phyloP scores from a whole-genome alignment of 305 asterid genomes.

The Fraxinus paxiana region DNA sequence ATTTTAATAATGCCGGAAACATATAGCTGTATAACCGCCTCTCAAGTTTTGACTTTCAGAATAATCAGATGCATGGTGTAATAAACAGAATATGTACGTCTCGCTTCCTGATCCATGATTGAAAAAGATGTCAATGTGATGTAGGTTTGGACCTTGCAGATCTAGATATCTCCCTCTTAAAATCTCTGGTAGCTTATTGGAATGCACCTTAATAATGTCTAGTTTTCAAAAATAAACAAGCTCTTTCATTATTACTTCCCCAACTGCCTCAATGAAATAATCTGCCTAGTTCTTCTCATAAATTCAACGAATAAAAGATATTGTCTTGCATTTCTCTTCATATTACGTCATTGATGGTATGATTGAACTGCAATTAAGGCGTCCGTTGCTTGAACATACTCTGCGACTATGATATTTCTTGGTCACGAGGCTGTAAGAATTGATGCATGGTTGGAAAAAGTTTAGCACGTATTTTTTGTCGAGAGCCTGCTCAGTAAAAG shows the following conservation, averaged over 20 bases:
- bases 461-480: neutral
- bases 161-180: neutral
- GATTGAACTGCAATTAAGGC: neutral
- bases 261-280: neutral
- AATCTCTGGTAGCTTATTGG: neutral
- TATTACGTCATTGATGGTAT: neutral
- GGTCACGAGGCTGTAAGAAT: neutral
- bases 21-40: neutral
- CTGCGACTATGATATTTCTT: neutral
- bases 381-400: neutral
- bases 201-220: neutral
- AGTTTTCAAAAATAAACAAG: neutral
- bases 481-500: neutral
- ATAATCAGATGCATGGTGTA: neutral
- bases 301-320: neutral
- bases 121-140: neutral
- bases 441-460: neutral
- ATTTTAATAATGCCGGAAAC: neutral
- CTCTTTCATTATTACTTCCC: neutral
- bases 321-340: neutral
- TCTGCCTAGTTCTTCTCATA: neutral
- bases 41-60: neutral
- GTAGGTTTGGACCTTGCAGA: neutral
- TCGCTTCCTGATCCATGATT: neutral
- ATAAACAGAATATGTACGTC: neutral